Percentiles rank a stretch among this genome's conserved stretches.
Conservation (phyloP, 176 grass and related monocot species). For the Triticum aestivum region DNA sequence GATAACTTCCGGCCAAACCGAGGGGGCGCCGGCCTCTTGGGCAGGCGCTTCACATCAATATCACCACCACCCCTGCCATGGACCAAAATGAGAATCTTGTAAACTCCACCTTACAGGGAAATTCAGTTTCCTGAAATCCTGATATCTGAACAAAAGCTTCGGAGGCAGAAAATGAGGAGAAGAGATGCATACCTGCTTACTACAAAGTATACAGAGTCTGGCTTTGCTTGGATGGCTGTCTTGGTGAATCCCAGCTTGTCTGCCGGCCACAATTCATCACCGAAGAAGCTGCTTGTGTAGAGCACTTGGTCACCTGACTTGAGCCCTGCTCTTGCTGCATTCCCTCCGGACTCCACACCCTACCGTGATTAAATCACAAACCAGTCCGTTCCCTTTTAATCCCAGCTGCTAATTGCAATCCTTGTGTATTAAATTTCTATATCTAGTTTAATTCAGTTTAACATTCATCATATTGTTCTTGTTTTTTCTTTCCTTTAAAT, state of each 20-base stretch:
- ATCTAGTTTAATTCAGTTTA: conserved; percentile 5
- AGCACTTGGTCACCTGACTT: conserved; percentile 80
- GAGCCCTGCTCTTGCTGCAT: conserved; percentile 80
- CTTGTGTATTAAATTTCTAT: not conserved
- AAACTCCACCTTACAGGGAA: not conserved
- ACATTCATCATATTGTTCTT: not conserved
- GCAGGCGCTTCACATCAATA: conserved; percentile 84
- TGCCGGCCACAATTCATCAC: conserved; percentile 95
- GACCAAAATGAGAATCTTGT: conserved; percentile 1
- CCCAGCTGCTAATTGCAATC: not conserved
- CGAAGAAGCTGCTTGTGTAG: conserved; percentile 97
- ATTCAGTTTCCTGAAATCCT: conserved; percentile 7
- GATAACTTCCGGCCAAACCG: conserved; percentile 77
- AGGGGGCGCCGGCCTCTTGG: conserved; percentile 84
- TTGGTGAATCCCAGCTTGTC: conserved; percentile 99
- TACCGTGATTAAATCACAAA: conserved; percentile 31
- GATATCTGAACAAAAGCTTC: not conserved
- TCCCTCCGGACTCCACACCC: conserved; percentile 85
- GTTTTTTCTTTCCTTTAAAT: not conserved
- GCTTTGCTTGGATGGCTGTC: conserved; percentile 95
- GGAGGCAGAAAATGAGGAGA: not conserved
- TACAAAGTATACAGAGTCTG: conserved; percentile 95
- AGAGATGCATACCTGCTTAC: conserved; percentile 63
- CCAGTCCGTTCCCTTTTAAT: not conserved
- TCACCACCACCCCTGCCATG: conserved; percentile 49